Percentiles rank a stretch among this genome's conserved stretches.
phyloP scores from a whole-genome alignment of 2,329 filamentous ascomycete genomes.

The Parafenestella ontariensis region DNA sequence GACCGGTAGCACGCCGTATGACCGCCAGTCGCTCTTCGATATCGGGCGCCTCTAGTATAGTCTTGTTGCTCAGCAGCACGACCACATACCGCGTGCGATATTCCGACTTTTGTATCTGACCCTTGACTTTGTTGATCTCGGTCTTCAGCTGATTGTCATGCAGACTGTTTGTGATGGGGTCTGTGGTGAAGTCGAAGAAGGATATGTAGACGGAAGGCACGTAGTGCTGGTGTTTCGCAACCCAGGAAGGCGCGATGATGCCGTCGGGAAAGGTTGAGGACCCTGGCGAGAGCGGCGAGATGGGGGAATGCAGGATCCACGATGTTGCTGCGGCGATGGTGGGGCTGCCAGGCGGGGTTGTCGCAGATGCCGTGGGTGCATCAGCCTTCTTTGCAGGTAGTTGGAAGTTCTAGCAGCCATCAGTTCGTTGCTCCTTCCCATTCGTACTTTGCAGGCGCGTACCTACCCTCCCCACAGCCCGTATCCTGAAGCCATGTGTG shows the following conservation, averaged over 20 bases:
- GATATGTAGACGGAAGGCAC: conserved; percentile 81
- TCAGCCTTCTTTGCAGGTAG: conserved; percentile 69
- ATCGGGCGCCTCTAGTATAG: conserved; percentile 63
- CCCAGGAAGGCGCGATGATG: conserved; percentile 80
- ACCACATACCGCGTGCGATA: conserved; percentile 81
- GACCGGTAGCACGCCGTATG: conserved; percentile 78
- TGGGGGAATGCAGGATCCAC: conserved; percentile 80
- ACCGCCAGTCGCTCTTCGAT: conserved; percentile 78
- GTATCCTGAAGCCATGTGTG: conserved; percentile 69
- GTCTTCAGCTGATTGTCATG: conserved; percentile 87
- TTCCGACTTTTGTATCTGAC: conserved; percentile 70
- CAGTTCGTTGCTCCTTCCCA: conserved; percentile 19
- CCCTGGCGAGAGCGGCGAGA: conserved; percentile 85
- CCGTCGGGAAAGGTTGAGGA: conserved; percentile 91
- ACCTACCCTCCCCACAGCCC: conserved; percentile 81
- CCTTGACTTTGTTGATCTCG: conserved; percentile 81
- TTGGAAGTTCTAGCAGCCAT: conserved; percentile 57
- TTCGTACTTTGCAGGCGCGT: conserved; percentile 38
- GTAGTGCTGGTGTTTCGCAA: conserved; percentile 85
- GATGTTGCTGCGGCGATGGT: conserved; percentile 56
- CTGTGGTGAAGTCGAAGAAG: conserved; percentile 79
- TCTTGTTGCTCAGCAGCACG: conserved; percentile 77
- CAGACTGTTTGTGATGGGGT: conserved; percentile 75
- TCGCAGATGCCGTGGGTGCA: conserved; percentile 60
- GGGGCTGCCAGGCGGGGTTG: conserved; percentile 60